phyloP scores from a whole-genome alignment of 495 filamentous ascomycete species.

The Podospora tetraspora region DNA sequence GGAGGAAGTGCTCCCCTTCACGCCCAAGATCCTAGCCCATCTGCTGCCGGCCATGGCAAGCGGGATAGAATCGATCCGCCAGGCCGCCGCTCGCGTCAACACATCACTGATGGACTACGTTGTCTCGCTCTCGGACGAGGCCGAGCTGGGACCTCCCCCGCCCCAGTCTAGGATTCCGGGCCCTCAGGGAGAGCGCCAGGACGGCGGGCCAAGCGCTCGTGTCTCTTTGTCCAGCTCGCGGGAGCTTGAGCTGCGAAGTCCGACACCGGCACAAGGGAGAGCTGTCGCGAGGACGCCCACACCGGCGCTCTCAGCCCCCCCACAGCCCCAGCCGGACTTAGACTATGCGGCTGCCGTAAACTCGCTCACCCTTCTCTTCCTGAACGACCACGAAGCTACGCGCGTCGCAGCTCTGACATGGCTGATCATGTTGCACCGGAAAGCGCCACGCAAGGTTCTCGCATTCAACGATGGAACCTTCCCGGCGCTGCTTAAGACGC shows the following conservation, averaged over 20 bases:
- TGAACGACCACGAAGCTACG: conserved; percentile 95
- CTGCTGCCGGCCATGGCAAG: conserved; percentile 93
- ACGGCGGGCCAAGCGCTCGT: conserved; percentile 48
- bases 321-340: conserved; percentile 60
- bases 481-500: conserved; percentile 89
- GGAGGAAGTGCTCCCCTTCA: conserved; percentile 94
- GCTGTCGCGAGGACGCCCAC: conserved; percentile 39
- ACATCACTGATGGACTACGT: conserved; percentile 86
- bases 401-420: conserved; percentile 89
- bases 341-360: conserved; percentile 98
- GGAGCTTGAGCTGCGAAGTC: conserved; percentile 50
- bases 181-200: conserved; percentile 50
- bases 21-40: conserved; percentile 83
- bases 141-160: conserved; percentile 38
- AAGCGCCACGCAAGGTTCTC: conserved; percentile 87
- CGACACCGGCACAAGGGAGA: conserved; percentile 46
- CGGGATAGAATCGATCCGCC: conserved; percentile 78
- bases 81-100: conserved; percentile 84
- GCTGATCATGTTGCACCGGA: conserved; percentile 95
- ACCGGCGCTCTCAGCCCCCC: conserved; percentile 42
- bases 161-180: conserved; percentile 43
- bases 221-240: conserved; percentile 50
- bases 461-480: conserved; percentile 97
- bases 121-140: conserved; percentile 79
- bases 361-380: conserved; percentile 86